A percentile compares a stretch with the other conserved stretches of the same genome.
These are phyloP conservation scores for Xylaria digitata DNA, from an alignment of 2,329 filamentous ascomycete species.

Conservation along the genomic window DNA sequence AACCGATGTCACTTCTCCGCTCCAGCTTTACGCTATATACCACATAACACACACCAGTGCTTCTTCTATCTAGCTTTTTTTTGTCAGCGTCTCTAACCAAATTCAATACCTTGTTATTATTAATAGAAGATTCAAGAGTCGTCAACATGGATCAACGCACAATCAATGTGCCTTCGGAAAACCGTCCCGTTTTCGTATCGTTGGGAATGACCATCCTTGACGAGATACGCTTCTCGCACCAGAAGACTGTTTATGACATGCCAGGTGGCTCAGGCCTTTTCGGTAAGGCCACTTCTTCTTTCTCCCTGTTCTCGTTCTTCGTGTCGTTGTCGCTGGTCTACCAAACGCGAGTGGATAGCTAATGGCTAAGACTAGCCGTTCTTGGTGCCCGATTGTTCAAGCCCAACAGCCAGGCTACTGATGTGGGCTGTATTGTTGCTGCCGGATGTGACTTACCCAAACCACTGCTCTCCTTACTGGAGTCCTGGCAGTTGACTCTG, in stretches of 20 bases:
- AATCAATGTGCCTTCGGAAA: neutral
- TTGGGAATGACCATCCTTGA: slow-evolving; percentile 34
- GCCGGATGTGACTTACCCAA: slow-evolving; percentile 27
- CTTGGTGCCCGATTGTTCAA: slow-evolving; percentile 34
- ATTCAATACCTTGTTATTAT: neutral
- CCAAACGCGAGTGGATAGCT: neutral
- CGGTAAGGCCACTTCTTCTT: neutral
- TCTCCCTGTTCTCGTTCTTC: neutral
- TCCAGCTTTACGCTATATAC: neutral
- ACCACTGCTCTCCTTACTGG: slow-evolving; percentile 15
- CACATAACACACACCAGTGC: no score
- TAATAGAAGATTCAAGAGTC: no score
- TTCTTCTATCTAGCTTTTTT: no score
- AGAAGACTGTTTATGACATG: slow-evolving; percentile 10
- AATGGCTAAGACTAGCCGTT: slow-evolving; percentile 18
- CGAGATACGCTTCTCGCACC: slow-evolving; percentile 31
- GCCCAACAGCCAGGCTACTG: neutral
- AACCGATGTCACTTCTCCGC: neutral
- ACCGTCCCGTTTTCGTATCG: slow-evolving; percentile 25
- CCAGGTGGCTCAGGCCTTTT: slow-evolving; percentile 33
- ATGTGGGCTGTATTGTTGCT: slow-evolving; percentile 30
- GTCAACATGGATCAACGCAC: slow-evolving; percentile 3
- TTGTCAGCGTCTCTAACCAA: neutral
- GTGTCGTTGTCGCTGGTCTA: no score
- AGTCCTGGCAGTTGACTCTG: slow-evolving; percentile 27